Percentiles rank a stretch among this genome's conserved stretches.
Evolutionary conservation across 208 protist genomes (phyloP).

Genomic region (Phytomonas serpens): DNA sequence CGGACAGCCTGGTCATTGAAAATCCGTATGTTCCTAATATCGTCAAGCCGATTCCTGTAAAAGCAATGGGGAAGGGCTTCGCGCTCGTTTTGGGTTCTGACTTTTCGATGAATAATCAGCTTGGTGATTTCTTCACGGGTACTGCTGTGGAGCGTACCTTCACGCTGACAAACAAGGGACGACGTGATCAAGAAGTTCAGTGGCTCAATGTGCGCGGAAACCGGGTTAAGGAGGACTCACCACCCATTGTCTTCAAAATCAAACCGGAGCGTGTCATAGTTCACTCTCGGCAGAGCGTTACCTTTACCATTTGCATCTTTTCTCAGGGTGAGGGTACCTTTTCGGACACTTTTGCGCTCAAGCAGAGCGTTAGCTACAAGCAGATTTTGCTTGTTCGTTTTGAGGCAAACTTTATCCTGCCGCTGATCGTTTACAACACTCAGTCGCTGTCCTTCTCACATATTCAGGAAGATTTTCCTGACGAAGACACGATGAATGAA

Average conservation of each 20-base stretch:
- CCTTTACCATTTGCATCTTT: slow-evolving; percentile 64
- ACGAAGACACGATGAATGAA: neutral
- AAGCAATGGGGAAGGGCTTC: slow-evolving; percentile 83
- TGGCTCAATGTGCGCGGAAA: slow-evolving; percentile 74
- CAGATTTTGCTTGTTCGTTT: slow-evolving; percentile 68
- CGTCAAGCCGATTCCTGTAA: slow-evolving; percentile 41
- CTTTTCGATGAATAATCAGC: slow-evolving; percentile 37
- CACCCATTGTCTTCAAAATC: slow-evolving; percentile 68
- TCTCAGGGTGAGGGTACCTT: slow-evolving; percentile 38
- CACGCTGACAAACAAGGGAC: slow-evolving; percentile 85
- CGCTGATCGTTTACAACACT: slow-evolving; percentile 74
- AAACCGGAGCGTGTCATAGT: slow-evolving; percentile 77
- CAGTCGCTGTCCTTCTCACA: slow-evolving; percentile 81
- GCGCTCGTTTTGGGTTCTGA: slow-evolving; percentile 64
- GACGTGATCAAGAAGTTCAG: slow-evolving; percentile 77
- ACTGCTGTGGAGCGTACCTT: slow-evolving; percentile 39
- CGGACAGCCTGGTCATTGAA: slow-evolving; percentile 63
- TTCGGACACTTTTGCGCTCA: slow-evolving; percentile 76
- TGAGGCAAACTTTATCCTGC: slow-evolving; percentile 75
- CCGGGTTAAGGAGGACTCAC: slow-evolving; percentile 59
- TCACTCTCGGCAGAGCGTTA: slow-evolving; percentile 23
- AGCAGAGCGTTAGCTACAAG: slow-evolving; percentile 70
- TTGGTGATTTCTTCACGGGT: slow-evolving; percentile 90
- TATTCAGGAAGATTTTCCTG: slow-evolving; percentile 30
- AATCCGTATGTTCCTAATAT: slow-evolving; percentile 42